Conservation (phyloP, 208 protist genomes). For the Crithidia bombi region DNA sequence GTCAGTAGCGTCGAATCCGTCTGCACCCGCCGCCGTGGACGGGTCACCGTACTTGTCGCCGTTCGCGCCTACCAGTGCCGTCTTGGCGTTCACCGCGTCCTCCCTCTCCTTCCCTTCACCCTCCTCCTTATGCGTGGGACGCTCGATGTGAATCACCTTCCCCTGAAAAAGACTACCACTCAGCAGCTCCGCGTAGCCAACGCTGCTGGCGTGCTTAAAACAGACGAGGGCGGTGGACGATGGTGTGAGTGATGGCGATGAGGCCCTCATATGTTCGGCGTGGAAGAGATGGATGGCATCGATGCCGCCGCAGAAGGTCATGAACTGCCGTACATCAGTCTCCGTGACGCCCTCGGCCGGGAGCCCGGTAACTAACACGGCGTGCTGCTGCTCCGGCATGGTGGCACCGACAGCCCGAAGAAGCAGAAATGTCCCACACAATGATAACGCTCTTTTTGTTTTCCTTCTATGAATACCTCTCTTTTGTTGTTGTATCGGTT, state of each 20-base stretch:
- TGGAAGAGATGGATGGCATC: slow-evolving; percentile 1
- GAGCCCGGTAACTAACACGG: background rate
- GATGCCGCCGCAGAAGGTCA: slow-evolving; percentile 7
- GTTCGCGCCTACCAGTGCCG: background rate
- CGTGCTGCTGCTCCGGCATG: background rate
- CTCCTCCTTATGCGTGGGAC: background rate
- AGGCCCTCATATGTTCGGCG: background rate
- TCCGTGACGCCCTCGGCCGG: background rate
- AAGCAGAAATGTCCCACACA: background rate
- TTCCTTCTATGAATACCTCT: no score
- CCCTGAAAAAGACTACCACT: slow-evolving; percentile 16
- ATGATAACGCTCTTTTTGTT: no score
- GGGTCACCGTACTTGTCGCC: no score
- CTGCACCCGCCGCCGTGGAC: background rate
- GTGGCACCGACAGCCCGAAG: background rate
- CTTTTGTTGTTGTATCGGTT: no score
- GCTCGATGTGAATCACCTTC: slow-evolving; percentile 12
- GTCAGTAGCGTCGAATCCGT: background rate
- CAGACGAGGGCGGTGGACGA: slow-evolving; percentile 14
- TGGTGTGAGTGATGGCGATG: background rate
- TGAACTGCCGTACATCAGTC: slow-evolving; percentile 13
- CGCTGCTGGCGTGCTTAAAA: slow-evolving; percentile 20
- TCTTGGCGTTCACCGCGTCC: background rate
- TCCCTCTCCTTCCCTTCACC: background rate
- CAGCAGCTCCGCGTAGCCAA: slow-evolving; percentile 18